phyloP scores from a whole-genome alignment of 2,329 filamentous ascomycete genomes.

The Penicillium sp. region DNA sequence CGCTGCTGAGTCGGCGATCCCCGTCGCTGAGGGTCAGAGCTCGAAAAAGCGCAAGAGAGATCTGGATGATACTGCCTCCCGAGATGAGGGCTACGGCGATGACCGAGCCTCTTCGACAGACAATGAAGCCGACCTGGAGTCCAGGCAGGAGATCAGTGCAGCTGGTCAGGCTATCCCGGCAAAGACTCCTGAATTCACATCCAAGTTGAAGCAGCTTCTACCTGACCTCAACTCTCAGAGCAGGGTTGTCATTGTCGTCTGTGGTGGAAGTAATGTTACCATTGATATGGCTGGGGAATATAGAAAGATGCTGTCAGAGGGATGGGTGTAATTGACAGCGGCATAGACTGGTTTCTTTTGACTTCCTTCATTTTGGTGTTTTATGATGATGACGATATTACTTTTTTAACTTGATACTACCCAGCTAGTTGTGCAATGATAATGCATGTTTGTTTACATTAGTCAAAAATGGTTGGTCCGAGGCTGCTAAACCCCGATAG shows the following conservation, averaged over 20 bases:
- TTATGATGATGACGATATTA: not conserved
- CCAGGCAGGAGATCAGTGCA: slow-evolving; percentile 15
- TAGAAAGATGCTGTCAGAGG: slow-evolving; percentile 45
- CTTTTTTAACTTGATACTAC: not conserved
- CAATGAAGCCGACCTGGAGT: slow-evolving; percentile 26
- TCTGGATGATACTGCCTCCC: slow-evolving; percentile 5
- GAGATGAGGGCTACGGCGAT: slow-evolving; percentile 38
- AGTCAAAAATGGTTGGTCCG: not conserved
- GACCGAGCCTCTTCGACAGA: slow-evolving; percentile 32
- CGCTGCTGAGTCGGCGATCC: slow-evolving; percentile 6
- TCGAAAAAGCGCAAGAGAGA: slow-evolving; percentile 33
- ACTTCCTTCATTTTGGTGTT: not conserved
- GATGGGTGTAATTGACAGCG: slow-evolving; percentile 32
- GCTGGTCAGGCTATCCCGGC: not conserved
- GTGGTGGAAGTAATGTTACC: slow-evolving; percentile 71
- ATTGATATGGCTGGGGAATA: slow-evolving; percentile 63
- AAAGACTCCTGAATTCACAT: slow-evolving; percentile 22
- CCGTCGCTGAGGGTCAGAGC: slow-evolving; percentile 13
- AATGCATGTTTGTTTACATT: not conserved
- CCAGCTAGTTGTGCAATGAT: not conserved
- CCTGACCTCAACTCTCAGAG: slow-evolving; percentile 64
- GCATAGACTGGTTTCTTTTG: slow-evolving; percentile 3
- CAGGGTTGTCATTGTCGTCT: slow-evolving; percentile 81
- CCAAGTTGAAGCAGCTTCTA: slow-evolving; percentile 60
- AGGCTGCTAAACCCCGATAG: not conserved